A percentile compares a stretch with the other conserved stretches of the same genome.
phyloP scores from a whole-genome alignment of 192 early-diverging fungal species.

The Coemansia reversa region DNA sequence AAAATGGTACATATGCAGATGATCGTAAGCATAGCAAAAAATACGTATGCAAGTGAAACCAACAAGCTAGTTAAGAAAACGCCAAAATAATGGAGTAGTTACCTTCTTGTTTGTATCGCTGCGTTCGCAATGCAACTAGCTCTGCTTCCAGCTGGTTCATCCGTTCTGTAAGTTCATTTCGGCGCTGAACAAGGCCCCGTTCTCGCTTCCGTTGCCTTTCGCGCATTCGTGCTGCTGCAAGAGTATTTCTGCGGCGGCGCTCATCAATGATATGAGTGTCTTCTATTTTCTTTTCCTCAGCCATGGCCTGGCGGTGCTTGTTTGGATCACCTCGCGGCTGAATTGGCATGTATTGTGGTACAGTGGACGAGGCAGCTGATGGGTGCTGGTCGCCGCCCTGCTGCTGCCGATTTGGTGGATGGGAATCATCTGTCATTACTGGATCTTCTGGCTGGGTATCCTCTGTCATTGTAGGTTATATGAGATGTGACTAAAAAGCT shows the following conservation, averaged over 20 bases:
- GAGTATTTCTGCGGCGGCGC: conserved; percentile 40
- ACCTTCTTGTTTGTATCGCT: conserved; percentile 46
- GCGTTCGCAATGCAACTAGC: conserved; percentile 24
- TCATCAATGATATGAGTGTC: conserved; percentile 23
- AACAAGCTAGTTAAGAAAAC: background rate
- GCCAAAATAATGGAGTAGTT: conserved; percentile 1
- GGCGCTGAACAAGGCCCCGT: conserved; percentile 24
- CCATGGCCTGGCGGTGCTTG: conserved; percentile 50
- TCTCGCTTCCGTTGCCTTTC: conserved; percentile 48
- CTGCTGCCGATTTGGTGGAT: background rate
- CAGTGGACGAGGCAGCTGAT: background rate
- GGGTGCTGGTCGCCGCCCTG: conserved; percentile 7
- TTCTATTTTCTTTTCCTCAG: conserved; percentile 41
- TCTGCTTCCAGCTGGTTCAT: conserved; percentile 41
- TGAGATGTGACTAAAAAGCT: background rate
- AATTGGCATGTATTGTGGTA: conserved; percentile 30
- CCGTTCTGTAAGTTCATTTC: conserved; percentile 22
- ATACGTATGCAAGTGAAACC: background rate
- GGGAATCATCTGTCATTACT: background rate
- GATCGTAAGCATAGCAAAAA: conserved; percentile 1
- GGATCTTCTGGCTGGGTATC: background rate
- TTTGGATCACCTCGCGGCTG: conserved; percentile 49
- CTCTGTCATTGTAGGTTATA: background rate
- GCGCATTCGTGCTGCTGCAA: conserved; percentile 51
- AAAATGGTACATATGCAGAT: background rate